Percentiles rank a stretch among this genome's conserved stretches.
phyloP scores from a whole-genome alignment of 441 rosid species.

The Manihot esculenta region DNA sequence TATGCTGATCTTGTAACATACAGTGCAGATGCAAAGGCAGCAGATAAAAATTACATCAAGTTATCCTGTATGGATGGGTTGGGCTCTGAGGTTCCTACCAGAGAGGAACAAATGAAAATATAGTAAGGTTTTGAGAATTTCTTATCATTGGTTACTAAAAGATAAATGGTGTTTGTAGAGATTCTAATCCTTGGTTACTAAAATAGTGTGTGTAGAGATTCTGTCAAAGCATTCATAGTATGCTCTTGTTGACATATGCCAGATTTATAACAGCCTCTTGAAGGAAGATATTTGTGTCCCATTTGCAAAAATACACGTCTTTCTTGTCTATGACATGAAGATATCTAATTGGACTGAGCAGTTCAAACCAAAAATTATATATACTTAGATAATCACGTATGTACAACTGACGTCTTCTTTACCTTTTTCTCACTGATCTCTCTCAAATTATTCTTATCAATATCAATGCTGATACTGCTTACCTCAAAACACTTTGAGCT shows the following conservation, averaged over 20 bases:
- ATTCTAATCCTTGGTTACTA: conserved; percentile 1
- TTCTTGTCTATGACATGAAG: neutral
- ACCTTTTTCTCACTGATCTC: conserved; percentile 14
- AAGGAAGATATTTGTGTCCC: neutral
- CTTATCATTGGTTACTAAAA: neutral
- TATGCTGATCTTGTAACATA: conserved; percentile 32
- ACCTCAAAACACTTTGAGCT: conserved; percentile 47
- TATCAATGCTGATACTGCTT: conserved; percentile 33
- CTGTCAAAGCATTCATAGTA: conserved; percentile 3
- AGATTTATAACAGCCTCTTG: neutral
- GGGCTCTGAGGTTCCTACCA: conserved; percentile 23
- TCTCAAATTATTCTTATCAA: conserved; percentile 28
- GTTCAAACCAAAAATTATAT: neutral
- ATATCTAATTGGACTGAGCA: neutral
- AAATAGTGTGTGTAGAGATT: conserved; percentile 2
- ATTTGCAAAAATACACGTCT: neutral
- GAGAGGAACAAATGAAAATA: neutral
- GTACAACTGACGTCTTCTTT: neutral
- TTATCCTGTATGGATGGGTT: conserved; percentile 16
- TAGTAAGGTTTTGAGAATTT: conserved; percentile 8
- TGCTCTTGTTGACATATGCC: conserved; percentile 4
- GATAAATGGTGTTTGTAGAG: neutral
- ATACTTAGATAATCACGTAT: neutral
- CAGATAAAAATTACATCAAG: conserved; percentile 12
- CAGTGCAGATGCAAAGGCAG: conserved; percentile 23